Base-by-base conservation (phyloP, 2,329 filamentous ascomycete genomes). In the Apiospora koreana region DNA sequence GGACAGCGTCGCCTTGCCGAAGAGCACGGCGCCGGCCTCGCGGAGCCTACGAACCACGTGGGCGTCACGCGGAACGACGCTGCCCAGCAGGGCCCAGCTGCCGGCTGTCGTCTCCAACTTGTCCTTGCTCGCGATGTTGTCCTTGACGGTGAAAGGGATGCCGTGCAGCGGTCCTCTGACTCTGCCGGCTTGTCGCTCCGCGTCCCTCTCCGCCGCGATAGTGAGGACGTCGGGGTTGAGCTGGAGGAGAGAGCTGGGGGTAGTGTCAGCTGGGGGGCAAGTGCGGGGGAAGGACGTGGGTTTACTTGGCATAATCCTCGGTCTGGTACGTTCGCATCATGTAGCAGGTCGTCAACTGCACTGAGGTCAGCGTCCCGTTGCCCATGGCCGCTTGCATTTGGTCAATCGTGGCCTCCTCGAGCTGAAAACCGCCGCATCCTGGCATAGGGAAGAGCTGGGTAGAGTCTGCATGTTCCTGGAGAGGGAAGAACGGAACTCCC, bases 21-120 rank as follows among this genome's bases (percentile, higher is more conserved):
- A 82, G 7, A 95, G 82, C 0, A 92, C 75, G 7, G 88, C 89
- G 25, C 80, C 74, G 8, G 71, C 72, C 8, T 83, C 69, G 81
- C 83, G 71, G 78, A 83, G 70, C 76, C 79, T 65, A 74, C 81
- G 25, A 75, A 81, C 65, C 81, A 82, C 71, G 72, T 83, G 16
- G 73, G 81, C 12, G 78, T 83, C 5, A n/a, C 88, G 86, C 2
- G 91, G 91, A 0, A 92, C 89, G 0, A 90, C 81, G 64, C 85
- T 89, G 1, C 92, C 92, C 1, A 92, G 79, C 0, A 94, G 84
- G 23, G 89, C 89, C 38, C 38, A 21, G 50, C 35, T 42, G 0
- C 93, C 93, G 0, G 92, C 92, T 0, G 92, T 94, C 0, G 92
- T 94, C 77, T 94, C 87, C 86, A 94, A 88, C 68, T 86, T 86